Evolutionary conservation across 768 basidiomycete genomes (phyloP), one percentile per base, ranked within the genome.

Genomic region (Pleurotus cornucopiae): DNA sequence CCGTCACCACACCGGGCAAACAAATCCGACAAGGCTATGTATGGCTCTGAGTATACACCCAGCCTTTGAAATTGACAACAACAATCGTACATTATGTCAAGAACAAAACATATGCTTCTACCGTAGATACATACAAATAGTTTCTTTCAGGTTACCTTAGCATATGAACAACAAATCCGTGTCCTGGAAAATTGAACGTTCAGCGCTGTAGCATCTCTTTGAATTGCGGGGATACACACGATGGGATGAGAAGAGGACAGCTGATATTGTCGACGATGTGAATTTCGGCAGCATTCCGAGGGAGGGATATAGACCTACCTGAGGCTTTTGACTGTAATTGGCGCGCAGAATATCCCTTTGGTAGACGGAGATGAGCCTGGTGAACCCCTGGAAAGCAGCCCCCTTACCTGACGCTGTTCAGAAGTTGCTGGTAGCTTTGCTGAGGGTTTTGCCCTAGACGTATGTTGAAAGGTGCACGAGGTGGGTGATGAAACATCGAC

Each of bases 321-420:
- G 83, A 3, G 83, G 83, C 64, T 81, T 84, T 70, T 84, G 82
- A 41, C 68, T 76, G 58, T 83, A 84, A 56, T 78, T 77, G 55
- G 64, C 60, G 18, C 65, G 64, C 39, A 83, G 67, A 60, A 78
- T 74, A 23, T 61, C 65, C 21, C 84, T 73, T 46, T 82, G 64
- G 7, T 64, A 71, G 30, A 4, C 4, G 56, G 13, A 16, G 2
- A n/a, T 38, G n/a, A 61, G 18, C 14, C 46, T 4, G 41, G 44
- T 23, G 16, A 23, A 7, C 9, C 38, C 12, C 18, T 14, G 13
- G 49, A n/a, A 23, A 46, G 21, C 2, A 7, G 46, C 14, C 6
- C 1, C 5, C 54, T n/a, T 20, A 58, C 60, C 60, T 58, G 6
- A 61, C 49, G 21, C 44, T 49, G 45, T 62, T 49, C 18, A 84